A percentile compares a stretch with the other conserved stretches of the same genome.
Evolutionary conservation across 2,329 filamentous ascomycete species (phyloP).

Genomic region (Elsinoe fawcettii): DNA sequence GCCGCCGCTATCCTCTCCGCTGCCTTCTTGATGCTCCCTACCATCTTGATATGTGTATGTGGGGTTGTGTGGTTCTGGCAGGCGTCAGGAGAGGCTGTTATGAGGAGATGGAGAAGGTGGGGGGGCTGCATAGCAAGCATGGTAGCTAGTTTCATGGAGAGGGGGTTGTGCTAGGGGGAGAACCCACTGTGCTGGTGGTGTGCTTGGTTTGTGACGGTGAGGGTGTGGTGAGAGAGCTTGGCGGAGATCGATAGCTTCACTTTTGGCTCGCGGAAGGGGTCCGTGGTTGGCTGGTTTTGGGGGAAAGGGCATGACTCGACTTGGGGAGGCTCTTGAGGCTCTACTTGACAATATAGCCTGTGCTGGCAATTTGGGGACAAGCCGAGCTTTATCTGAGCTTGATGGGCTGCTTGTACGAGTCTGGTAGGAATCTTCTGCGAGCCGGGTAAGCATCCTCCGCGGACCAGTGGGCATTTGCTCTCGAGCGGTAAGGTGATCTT

Average conservation of each 20-base stretch:
- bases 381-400: too few relatives aligned
- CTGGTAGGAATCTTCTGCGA: too few relatives aligned
- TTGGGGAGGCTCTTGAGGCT: neutral
- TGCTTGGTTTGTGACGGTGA: neutral
- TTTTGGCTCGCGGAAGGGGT: neutral
- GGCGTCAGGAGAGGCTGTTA: neutral
- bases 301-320: neutral
- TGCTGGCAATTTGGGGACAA: too few relatives aligned
- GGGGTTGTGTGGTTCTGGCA: neutral
- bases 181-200: neutral
- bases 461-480: too few relatives aligned
- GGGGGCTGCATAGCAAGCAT: neutral
- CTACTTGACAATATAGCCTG: neutral
- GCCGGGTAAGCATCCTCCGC: too few relatives aligned
- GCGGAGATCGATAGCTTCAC: slow-evolving; percentile 8
- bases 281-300: neutral
- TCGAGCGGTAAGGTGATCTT: too few relatives aligned
- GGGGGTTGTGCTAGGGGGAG: neutral
- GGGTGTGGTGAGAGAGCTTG: neutral
- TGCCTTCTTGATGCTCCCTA: neutral
- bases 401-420: too few relatives aligned
- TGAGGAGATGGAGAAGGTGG: neutral
- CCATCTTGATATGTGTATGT: slow-evolving; percentile 3
- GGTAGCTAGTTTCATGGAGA: neutral
- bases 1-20: slow-evolving; percentile 1